These are phyloP conservation scores for Kwoniella europaea DNA, from an alignment of 768 basidiomycete species.

Conservation along the genomic window DNA sequence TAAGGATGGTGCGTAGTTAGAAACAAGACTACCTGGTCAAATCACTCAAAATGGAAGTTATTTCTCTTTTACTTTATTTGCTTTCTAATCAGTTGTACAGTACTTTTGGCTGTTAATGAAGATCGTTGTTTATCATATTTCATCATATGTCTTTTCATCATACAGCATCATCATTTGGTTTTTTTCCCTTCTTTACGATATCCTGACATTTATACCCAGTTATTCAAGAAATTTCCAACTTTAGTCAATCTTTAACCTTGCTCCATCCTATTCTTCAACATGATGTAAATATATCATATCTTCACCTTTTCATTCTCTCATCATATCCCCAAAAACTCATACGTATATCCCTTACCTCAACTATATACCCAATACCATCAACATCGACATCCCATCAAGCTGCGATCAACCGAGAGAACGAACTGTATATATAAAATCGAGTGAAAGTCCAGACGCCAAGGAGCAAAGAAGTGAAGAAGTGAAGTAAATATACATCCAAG, in stretches of 20 bases:
- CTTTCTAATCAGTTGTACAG: neutral
- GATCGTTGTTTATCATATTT: neutral
- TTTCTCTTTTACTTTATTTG: neutral
- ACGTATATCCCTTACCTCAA: too few species aligned
- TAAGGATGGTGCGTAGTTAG: neutral
- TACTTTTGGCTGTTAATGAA: neutral
- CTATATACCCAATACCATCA: too few species aligned
- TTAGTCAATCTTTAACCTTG: constrained; percentile 11
- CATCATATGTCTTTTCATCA: constrained; percentile 13
- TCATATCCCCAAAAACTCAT: neutral
- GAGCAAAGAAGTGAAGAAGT: too few species aligned
- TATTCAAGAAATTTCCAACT: neutral
- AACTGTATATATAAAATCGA: too few species aligned
- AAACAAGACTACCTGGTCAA: neutral
- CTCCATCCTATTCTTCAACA: neutral
- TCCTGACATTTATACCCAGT: too few species aligned
- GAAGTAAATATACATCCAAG: too few species aligned
- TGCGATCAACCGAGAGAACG: too few species aligned
- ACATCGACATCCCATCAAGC: too few species aligned
- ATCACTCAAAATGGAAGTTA: neutral
- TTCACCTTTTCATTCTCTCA: neutral
- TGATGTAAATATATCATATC: neutral
- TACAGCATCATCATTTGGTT: neutral
- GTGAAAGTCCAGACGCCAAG: too few species aligned
- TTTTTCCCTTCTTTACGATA: neutral